These are phyloP conservation scores for Panicum miliaceum DNA, from an alignment of 176 grass and related monocot genomes.

Conservation along the genomic window DNA sequence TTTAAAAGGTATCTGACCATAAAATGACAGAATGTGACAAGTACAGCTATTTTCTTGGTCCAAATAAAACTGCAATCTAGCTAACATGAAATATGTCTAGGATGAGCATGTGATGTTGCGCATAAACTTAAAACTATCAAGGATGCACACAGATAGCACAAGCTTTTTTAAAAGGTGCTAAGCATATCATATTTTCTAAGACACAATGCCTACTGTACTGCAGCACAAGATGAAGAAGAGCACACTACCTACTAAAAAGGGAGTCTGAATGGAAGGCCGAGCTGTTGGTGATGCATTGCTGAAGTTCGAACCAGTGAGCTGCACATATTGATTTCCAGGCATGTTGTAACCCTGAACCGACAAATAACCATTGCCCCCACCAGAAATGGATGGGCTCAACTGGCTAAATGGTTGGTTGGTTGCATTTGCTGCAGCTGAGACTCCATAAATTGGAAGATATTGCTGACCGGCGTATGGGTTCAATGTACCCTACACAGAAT, in stretches of 20 bases:
- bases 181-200: background rate
- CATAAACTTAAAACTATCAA: background rate
- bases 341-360: conserved; percentile 71
- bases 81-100: background rate
- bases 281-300: conserved; percentile 55
- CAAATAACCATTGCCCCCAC: conserved; percentile 56
- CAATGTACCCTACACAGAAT: conserved; percentile 67
- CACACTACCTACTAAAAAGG: conserved; percentile 76
- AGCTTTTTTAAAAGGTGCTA: background rate
- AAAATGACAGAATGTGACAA: conserved; percentile 8
- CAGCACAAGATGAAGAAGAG: background rate
- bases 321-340: conserved; percentile 71
- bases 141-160: conserved; percentile 5
- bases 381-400: conserved; percentile 64
- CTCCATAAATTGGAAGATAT: conserved; percentile 77
- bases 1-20: background rate
- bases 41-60: background rate
- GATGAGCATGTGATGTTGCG: background rate
- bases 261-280: conserved; percentile 71
- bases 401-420: conserved; percentile 68
- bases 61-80: background rate
- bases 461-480: conserved; percentile 76
- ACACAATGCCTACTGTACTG: background rate
- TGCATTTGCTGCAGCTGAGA: conserved; percentile 68
- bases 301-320: conserved; percentile 69